phyloP scores from a whole-genome alignment of 2,329 filamentous ascomycete species.

The Arthrinium phaeospermum region DNA sequence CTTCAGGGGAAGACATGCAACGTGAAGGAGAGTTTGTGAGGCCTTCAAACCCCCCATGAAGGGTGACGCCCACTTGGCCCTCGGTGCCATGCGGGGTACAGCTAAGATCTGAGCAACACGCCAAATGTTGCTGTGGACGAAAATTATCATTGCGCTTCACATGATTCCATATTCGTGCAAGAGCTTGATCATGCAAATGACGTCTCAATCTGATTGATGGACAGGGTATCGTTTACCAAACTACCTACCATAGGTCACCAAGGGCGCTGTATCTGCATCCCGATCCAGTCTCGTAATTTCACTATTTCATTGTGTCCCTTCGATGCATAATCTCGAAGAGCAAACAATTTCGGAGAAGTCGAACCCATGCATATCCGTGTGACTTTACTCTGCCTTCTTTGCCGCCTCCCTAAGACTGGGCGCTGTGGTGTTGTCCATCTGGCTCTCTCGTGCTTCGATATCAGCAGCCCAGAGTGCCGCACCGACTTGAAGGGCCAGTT shows the following conservation, averaged over 20 bases:
- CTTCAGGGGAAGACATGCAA: neutral
- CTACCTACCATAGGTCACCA: neutral
- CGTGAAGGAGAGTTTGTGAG: neutral
- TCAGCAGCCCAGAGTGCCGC: conserved; percentile 95
- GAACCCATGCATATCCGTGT: conserved; percentile 29
- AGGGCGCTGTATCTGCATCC: neutral
- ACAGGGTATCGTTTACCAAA: neutral
- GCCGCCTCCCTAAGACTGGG: conserved; percentile 55
- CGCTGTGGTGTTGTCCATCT: conserved; percentile 57
- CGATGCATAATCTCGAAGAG: conserved; percentile 30
- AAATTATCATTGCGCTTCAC: neutral
- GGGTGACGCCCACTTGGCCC: neutral
- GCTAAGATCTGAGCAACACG: neutral
- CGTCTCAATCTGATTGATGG: neutral
- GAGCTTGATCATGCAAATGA: neutral
- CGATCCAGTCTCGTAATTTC: conserved; percentile 7
- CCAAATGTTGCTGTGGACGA: neutral
- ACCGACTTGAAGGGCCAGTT: conserved; percentile 61
- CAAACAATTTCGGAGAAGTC: conserved; percentile 34
- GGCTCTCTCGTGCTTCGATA: conserved; percentile 65
- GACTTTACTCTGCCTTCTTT: conserved; percentile 52
- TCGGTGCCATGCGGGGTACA: neutral
- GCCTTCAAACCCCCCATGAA: neutral
- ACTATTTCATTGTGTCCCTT: neutral
- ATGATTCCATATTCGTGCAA: neutral